Evolutionary conservation across 192 early-diverging fungal species (phyloP).

Genomic region (Backusella luteola): DNA sequence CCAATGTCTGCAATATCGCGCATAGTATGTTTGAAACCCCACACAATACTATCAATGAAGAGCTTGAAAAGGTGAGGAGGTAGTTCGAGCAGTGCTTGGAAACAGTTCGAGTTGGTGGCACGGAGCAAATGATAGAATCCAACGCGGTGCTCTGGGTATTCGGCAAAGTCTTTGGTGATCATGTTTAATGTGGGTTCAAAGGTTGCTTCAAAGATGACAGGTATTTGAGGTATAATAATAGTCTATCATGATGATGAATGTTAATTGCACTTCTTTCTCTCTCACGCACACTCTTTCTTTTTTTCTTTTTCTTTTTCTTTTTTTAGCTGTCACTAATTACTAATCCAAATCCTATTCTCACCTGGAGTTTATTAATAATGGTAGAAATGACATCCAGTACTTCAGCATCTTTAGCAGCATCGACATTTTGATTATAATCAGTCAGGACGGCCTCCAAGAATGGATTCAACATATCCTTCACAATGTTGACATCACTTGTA

Average conservation of each 20-base stretch:
- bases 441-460: conserved; percentile 85
- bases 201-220: conserved; percentile 85
- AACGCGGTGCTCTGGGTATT: conserved; percentile 94
- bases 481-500: conserved; percentile 76
- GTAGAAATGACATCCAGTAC: conserved; percentile 92
- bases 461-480: conserved; percentile 88
- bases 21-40: conserved; percentile 99
- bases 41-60: conserved; percentile 93
- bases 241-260: conserved; percentile 36
- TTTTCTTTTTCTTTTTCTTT: too few relatives aligned
- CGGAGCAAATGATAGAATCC: conserved; percentile 92
- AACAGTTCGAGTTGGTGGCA: conserved; percentile 89
- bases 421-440: conserved; percentile 89
- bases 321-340: neutral
- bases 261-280: too few relatives aligned
- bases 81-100: conserved; percentile 81
- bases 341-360: neutral
- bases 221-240: conserved; percentile 80
- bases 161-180: conserved; percentile 99
- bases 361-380: conserved; percentile 72
- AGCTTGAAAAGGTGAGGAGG: conserved; percentile 85
- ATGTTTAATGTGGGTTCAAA: conserved; percentile 97
- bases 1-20: conserved; percentile 94
- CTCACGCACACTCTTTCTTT: too few relatives aligned
- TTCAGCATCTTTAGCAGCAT: conserved; percentile 92